A percentile compares a stretch with the other conserved stretches of the same genome.
phyloP scores from a whole-genome alignment of 345 rosid genomes.

The Lepidium africanum region DNA sequence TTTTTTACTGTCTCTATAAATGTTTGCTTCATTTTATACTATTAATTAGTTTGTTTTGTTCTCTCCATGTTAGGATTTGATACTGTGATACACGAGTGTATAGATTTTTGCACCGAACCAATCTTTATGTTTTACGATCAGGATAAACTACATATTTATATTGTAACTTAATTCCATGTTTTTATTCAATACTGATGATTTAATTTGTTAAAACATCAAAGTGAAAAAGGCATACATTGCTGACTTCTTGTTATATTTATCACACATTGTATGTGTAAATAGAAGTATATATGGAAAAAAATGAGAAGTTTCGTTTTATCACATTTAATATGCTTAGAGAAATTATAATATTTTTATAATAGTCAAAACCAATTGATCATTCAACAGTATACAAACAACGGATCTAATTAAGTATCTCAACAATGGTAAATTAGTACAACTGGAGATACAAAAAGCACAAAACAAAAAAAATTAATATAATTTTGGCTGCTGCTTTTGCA shows the following conservation, averaged over 20 bases:
- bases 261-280: too few species aligned
- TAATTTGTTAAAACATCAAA: too few species aligned
- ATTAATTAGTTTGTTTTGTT: background rate
- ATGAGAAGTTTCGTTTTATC: background rate
- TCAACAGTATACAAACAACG: too few species aligned
- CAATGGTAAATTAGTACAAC: background rate
- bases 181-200: too few species aligned
- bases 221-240: too few species aligned
- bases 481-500: background rate
- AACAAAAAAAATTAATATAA: background rate
- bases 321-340: background rate
- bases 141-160: background rate
- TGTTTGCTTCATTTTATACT: background rate
- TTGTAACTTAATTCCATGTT: background rate
- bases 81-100: slow-evolving; percentile 10
- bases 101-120: slow-evolving; percentile 18
- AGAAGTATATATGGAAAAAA: background rate
- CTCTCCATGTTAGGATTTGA: slow-evolving; percentile 8
- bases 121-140: background rate
- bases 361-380: background rate
- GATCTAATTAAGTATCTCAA: background rate
- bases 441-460: too few species aligned
- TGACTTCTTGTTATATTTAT: too few species aligned
- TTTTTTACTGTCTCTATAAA: background rate
- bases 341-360: background rate